These are phyloP conservation scores for Polytrichum commune DNA, from an alignment of 225 moss, liverwort and hornwort genomes.

Conservation along the genomic window DNA sequence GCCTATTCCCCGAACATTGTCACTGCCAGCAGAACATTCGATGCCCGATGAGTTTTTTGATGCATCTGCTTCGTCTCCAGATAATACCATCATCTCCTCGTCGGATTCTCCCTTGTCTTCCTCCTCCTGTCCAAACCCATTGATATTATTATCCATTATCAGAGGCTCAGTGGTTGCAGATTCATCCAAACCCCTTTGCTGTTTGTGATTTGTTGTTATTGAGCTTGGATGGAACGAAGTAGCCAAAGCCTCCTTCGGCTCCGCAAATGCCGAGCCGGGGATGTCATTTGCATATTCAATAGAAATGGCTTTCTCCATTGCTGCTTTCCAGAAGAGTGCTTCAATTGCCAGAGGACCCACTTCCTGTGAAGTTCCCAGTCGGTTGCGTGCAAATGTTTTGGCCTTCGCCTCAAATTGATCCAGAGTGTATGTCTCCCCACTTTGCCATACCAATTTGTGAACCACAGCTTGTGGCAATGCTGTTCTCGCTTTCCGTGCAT, in stretches of 20 bases:
- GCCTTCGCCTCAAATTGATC: constrained; percentile 92
- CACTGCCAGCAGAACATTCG: constrained; percentile 22
- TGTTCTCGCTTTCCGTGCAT: constrained; percentile 55
- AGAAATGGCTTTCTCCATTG: constrained; percentile 80
- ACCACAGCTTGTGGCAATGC: constrained; percentile 68
- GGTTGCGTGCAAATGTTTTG: constrained; percentile 65
- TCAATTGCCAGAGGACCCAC: constrained; percentile 48
- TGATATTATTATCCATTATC: constrained; percentile 7
- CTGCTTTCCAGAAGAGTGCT: constrained; percentile 82
- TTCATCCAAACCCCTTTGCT: constrained; percentile 46
- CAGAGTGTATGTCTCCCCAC: constrained; percentile 83
- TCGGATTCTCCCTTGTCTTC: constrained; percentile 26
- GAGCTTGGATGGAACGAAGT: constrained; percentile 11
- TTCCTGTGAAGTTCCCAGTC: constrained; percentile 64
- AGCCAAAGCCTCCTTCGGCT: constrained; percentile 35
- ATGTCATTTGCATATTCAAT: constrained; percentile 96
- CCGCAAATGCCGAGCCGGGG: constrained; percentile 89
- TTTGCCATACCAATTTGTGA: constrained; percentile 97
- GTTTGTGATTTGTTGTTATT: constrained; percentile 15
- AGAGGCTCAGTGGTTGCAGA: constrained; percentile 11
- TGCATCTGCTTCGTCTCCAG: constrained; percentile 33
- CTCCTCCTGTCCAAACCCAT: constrained; percentile 33
- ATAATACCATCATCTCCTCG: constrained; percentile 18
- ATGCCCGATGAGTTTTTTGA: constrained; percentile 14
- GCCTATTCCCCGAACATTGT: constrained; percentile 46